Percentiles rank a stretch among this genome's conserved stretches.
Conservation (phyloP, 2,329 filamentous ascomycete species). For the Curvularia verruculosa region DNA sequence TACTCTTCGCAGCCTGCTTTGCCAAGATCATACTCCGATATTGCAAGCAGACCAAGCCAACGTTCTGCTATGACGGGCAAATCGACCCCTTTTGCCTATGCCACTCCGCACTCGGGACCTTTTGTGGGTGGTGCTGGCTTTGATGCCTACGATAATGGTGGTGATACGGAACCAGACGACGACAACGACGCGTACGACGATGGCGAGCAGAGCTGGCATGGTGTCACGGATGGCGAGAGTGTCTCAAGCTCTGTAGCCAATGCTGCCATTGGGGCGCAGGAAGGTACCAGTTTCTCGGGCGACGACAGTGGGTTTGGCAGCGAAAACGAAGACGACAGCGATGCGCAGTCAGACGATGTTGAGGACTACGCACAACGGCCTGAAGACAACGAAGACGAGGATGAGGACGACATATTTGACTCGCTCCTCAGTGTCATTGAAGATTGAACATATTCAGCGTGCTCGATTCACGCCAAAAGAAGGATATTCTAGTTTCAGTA, state of each 20-base stretch:
- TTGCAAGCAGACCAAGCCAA: constrained; percentile 54
- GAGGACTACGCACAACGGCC: constrained; percentile 15
- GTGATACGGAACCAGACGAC: constrained; percentile 45
- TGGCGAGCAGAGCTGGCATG: constrained; percentile 40
- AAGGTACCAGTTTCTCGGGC: constrained; percentile 39
- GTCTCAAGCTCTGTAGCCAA: constrained; percentile 30
- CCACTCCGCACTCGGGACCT: constrained; percentile 69
- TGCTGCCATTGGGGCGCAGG: constrained; percentile 35
- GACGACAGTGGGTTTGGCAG: constrained; percentile 45
- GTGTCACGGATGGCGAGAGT: constrained; percentile 35
- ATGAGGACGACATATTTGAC: constrained; percentile 31
- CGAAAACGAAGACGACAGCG: constrained; percentile 33
- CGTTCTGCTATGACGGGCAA: constrained; percentile 40
- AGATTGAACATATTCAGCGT: constrained; percentile 5
- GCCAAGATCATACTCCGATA: constrained; percentile 40
- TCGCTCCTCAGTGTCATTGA: constrained; percentile 30
- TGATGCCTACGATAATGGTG: constrained; percentile 33
- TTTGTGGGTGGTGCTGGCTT: constrained; percentile 40
- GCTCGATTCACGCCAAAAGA: not conserved
- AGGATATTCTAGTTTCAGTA: not conserved
- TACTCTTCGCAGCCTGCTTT: constrained; percentile 41
- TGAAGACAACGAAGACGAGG: constrained; percentile 18
- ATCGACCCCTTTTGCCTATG: constrained; percentile 70
- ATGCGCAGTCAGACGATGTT: constrained; percentile 17
- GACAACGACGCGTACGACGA: constrained; percentile 32